A percentile compares a stretch with the other conserved stretches of the same genome.
Evolutionary conservation across 2,329 filamentous ascomycete species (phyloP).

Genomic region (Diaporthe capsici): DNA sequence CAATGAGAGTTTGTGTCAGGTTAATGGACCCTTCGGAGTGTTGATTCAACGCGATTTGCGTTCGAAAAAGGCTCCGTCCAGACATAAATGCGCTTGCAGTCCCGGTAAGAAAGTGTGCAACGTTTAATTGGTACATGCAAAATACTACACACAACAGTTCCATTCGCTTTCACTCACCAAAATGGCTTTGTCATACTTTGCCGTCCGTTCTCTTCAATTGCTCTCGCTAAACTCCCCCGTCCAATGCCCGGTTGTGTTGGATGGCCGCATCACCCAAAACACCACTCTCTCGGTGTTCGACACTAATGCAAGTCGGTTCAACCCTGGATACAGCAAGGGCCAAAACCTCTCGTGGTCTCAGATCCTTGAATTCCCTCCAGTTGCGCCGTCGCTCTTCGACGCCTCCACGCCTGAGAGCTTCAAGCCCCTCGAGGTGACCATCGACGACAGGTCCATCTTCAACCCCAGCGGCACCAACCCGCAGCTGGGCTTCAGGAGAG

Average conservation of each 20-base stretch:
- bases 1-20: slow-evolving; percentile 10
- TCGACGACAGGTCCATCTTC: slow-evolving; percentile 60
- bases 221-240: neutral
- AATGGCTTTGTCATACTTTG: slow-evolving; percentile 28
- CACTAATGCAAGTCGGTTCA: neutral
- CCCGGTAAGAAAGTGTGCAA: too few species aligned
- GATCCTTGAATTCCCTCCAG: neutral
- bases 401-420: neutral
- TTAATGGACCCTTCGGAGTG: neutral
- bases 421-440: slow-evolving; percentile 49
- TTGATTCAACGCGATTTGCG: neutral
- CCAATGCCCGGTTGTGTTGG: slow-evolving; percentile 1
- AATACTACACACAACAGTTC: neutral
- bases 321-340: slow-evolving; percentile 14
- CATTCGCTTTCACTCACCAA: neutral
- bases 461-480: slow-evolving; percentile 59
- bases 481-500: slow-evolving; percentile 72
- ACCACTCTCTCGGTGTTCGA: slow-evolving; percentile 4
- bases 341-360: slow-evolving; percentile 1
- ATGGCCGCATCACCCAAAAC: slow-evolving; percentile 1
- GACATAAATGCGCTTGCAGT: neutral
- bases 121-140: neutral
- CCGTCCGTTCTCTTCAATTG: slow-evolving; percentile 12
- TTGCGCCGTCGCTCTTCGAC: neutral
- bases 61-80: neutral